Percentiles rank a stretch among this genome's conserved stretches.
Evolutionary conservation across 2,329 filamentous ascomycete genomes (phyloP).

Genomic region (Penicillium glabrum): DNA sequence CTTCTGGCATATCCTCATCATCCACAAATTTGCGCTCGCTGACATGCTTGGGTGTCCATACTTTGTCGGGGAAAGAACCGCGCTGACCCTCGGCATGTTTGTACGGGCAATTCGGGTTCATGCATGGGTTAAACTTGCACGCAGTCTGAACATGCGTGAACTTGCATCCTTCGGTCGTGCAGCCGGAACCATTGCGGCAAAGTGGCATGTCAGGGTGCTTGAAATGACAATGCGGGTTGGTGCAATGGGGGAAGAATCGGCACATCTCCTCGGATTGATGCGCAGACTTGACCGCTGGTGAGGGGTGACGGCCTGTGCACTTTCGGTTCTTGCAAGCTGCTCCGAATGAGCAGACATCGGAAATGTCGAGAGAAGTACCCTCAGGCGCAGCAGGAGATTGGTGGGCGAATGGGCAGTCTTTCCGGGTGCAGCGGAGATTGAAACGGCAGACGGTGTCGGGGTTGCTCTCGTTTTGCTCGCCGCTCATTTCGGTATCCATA

Average conservation of each 20-base stretch:
- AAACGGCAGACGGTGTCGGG: constrained; percentile 78
- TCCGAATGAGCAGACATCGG: constrained; percentile 78
- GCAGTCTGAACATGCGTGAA: constrained; percentile 83
- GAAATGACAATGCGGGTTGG: constrained; percentile 84
- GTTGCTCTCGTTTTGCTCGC: constrained; percentile 54
- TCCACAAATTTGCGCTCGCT: constrained; percentile 83
- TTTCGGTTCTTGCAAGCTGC: constrained; percentile 95
- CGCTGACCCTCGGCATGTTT: constrained; percentile 91
- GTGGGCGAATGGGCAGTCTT: constrained; percentile 88
- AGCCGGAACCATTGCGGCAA: constrained; percentile 89
- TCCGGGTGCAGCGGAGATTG: constrained; percentile 84
- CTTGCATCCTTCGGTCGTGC: constrained; percentile 76
- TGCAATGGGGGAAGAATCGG: constrained; percentile 89
- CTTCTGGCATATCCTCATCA: constrained; percentile 64
- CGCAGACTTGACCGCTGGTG: constrained; percentile 74
- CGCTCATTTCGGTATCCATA: constrained; percentile 39
- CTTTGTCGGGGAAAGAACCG: constrained; percentile 81
- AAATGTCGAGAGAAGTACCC: constrained; percentile 73
- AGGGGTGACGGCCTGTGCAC: constrained; percentile 88
- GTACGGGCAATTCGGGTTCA: constrained; percentile 83
- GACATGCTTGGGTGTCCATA: constrained; percentile 81
- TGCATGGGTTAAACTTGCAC: constrained; percentile 90
- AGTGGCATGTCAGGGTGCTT: constrained; percentile 82
- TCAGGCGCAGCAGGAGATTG: constrained; percentile 87
- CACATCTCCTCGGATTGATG: constrained; percentile 84